Percentiles rank a stretch among this genome's conserved stretches.
These are phyloP conservation scores for Hippophae gyantsensis DNA, from an alignment of 306 rosid genomes.

Conservation along the genomic window DNA sequence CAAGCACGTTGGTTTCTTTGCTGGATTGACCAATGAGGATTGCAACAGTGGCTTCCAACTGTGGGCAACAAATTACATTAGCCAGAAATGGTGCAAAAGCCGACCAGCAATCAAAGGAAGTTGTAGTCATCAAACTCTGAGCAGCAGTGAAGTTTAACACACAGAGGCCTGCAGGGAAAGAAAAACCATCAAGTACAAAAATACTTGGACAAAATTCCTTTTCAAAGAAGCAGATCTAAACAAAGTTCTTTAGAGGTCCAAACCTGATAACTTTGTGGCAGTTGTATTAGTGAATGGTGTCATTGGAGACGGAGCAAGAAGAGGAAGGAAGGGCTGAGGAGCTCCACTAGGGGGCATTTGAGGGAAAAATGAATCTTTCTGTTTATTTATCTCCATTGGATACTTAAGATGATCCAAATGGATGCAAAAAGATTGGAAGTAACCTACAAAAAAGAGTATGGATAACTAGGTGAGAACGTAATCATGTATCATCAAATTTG, in stretches of 20 bases:
- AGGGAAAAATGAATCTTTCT: conserved; percentile 39
- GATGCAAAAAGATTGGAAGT: conserved; percentile 30
- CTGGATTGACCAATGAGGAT: conserved; percentile 86
- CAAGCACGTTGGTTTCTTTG: conserved; percentile 53
- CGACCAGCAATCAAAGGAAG: conserved; percentile 83
- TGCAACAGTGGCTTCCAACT: conserved; percentile 83
- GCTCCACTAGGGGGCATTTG: conserved; percentile 53
- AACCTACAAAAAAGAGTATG: conserved; percentile 37
- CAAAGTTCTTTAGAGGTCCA: background rate
- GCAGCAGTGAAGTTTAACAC: conserved; percentile 65
- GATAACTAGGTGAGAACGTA: conserved; percentile 7
- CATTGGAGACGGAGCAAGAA: conserved; percentile 90
- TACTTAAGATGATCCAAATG: conserved; percentile 21
- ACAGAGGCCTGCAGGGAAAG: conserved; percentile 57
- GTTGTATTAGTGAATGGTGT: conserved; percentile 68
- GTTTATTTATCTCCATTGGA: conserved; percentile 25
- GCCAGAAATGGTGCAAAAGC: conserved; percentile 76
- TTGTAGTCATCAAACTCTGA: conserved; percentile 57
- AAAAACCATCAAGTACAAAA: conserved; percentile 7
- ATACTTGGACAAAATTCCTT: background rate
- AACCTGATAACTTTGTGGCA: conserved; percentile 82
- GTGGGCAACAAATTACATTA: conserved; percentile 93
- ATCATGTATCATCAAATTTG: background rate
- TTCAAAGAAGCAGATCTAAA: conserved; percentile 10
- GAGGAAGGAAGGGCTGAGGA: conserved; percentile 83